Conservation (phyloP, 2,329 filamentous ascomycete genomes). For the Rosellinia necatrix region DNA sequence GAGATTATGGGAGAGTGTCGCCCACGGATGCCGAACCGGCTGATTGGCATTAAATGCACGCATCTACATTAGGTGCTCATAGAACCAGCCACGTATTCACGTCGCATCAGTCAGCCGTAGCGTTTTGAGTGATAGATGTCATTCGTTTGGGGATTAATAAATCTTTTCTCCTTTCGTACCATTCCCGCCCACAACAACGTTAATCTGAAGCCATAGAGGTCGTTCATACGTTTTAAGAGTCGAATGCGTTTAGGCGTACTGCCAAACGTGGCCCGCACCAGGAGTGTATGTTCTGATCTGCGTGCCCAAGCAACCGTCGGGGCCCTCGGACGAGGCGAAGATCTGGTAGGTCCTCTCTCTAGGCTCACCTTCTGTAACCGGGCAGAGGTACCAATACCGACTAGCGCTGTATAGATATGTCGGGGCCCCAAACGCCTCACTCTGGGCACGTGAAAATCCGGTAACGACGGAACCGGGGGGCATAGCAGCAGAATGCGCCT, state of each 20-base stretch:
- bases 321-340: not conserved
- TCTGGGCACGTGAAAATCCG: conserved; percentile 24
- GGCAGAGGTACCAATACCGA: conserved; percentile 19
- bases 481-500: conserved; percentile 28
- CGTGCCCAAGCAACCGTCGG: conserved; percentile 1
- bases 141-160: no score
- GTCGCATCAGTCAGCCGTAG: not conserved
- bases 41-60: not conserved
- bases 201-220: not conserved
- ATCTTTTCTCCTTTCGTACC: not conserved
- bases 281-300: conserved; percentile 11
- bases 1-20: not conserved
- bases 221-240: not conserved
- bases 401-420: conserved; percentile 14
- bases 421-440: conserved; percentile 20
- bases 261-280: conserved; percentile 4
- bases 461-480: conserved; percentile 24
- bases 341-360: conserved; percentile 31
- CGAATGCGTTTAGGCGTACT: conserved; percentile 9
- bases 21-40: not conserved
- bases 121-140: not conserved
- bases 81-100: not conserved
- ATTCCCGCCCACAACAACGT: not conserved
- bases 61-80: not conserved
- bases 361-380: conserved; percentile 27